Evolutionary conservation across 129 eudicot species (phyloP), one percentile per base, ranked within the genome.

Genomic region (Logfia minima): DNA sequence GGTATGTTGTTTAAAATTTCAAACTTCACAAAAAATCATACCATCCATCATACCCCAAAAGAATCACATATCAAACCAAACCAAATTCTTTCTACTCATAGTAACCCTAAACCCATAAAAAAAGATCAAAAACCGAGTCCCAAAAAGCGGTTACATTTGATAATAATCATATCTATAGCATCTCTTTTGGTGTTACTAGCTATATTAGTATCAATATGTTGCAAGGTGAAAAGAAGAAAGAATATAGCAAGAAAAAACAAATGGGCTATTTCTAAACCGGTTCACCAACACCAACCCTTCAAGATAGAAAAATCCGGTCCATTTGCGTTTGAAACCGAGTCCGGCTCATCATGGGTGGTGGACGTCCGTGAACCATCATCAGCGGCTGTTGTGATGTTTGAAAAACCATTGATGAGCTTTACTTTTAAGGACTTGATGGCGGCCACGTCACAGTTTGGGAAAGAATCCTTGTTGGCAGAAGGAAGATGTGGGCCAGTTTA

Each of bases 401-500:
- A 92, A 85, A 92, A 92, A 91, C 97, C 97, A 31, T 83, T 92
- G 89, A 82, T 92, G 96, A 89, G 87, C 77, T 88, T 92, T 53
- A 89, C 89, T 5, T 92, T 95, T 81, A 89, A 89, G 82, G 99
- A 95, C 82, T 71, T 95, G 71, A 89, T 95, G 66, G 94, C 87
- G 64, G 99, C 99, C 87, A 95, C 99, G 77, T 91, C 96, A 75
- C 92, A 88, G 78, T 95, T 95, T 68, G 99, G 97, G 14, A 88
- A 82, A 70, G 99, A 92, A 65, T 89, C 97, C 10, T 70, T 87
- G 79, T 82, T 95, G 59, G 90, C 99, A 9, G 94, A 92, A 55
- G 99, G 99, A 1, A 89, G 96, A 73, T 85, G 97, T 82, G 99
- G 99, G 83, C 99, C 99, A 74, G 90, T 95, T 0, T 95, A 95